Base-by-base conservation (phyloP, 2,329 filamentous ascomycete genomes). In the Fusarium metavorans region DNA sequence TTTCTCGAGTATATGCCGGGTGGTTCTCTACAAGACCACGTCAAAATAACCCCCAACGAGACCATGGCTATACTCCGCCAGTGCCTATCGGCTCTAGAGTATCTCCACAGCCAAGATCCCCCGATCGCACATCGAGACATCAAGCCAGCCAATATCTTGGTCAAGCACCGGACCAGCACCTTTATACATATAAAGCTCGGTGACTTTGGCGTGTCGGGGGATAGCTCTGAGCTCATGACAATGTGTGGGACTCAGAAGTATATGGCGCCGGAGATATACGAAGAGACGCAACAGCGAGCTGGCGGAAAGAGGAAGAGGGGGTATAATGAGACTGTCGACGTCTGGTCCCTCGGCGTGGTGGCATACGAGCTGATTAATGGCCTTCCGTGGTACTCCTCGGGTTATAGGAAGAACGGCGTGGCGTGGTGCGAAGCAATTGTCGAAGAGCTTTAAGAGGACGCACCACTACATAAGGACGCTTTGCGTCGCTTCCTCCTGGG, bases 321-420 rank as follows among this genome's bases (percentile, higher is more conserved):
- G 79, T 98, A 98, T 84, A 97, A 94, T 58, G 92, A 93, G 77
- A 94, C 94, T 7, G 95, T 98, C 18, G 95, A 98, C 82, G 88
- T 98, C 41, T 98, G 95, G 95, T 97, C 94, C 4, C 88, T 98
- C 2, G 95, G 95, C 14, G 95, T 98, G 2, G 95, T 98, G 4
- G 68, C 39, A 20, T 75, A 20, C 35, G 61, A 75, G 57, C 43
- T 76, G 25, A 1, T 39, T 25, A 67, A 45, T 67, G 67, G 62
- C 18, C 68, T 76, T 30, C 74, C 72, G 11, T 25, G 18, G 20
- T 30, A 56, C 39, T 6, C 23, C 34, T 10, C 52, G 4, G 10
- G 18, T 2, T 56, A 59, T 39, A 39, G 25, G 18, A 2, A 59
- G 8, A 14, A 67, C 48, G 59, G 50, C 10, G 14, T 14, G 35